These are phyloP conservation scores for Botryobasidium botryosum DNA, from an alignment of 768 basidiomycete genomes.

Conservation along the genomic window DNA sequence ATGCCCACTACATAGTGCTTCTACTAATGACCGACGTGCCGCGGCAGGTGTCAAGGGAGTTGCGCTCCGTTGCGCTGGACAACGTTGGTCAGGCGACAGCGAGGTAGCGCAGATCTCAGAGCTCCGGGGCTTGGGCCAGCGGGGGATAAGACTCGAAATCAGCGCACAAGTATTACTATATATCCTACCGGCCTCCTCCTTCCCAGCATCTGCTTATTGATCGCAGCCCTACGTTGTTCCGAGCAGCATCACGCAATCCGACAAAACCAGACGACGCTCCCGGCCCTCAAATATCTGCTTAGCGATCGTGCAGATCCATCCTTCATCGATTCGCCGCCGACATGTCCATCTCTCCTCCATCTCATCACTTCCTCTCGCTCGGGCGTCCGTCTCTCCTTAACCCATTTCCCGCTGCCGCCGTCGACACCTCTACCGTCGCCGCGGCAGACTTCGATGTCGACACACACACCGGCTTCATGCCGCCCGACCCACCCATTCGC, in stretches of 20 bases:
- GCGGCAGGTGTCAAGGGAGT: too few relatives aligned
- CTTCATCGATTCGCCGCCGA: too few relatives aligned
- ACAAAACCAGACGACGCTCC: not conserved
- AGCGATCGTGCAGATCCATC: not conserved
- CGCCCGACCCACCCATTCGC: slow-evolving; percentile 49
- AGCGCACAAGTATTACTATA: too few relatives aligned
- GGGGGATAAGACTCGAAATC: too few relatives aligned
- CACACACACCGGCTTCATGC: slow-evolving; percentile 81
- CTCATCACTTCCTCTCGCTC: slow-evolving; percentile 9
- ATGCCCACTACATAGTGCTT: too few relatives aligned
- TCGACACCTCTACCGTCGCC: slow-evolving; percentile 47
- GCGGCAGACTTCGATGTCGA: slow-evolving; percentile 89
- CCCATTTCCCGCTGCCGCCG: slow-evolving; percentile 15
- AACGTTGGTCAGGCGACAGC: too few relatives aligned
- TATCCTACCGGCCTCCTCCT: not conserved
- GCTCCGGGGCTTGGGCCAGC: too few relatives aligned
- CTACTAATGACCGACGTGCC: too few relatives aligned
- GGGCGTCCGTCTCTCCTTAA: not conserved
- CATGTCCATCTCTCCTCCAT: slow-evolving; percentile 2
- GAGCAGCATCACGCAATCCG: not conserved
- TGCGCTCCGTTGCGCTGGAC: too few relatives aligned
- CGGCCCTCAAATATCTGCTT: not conserved
- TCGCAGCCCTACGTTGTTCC: not conserved
- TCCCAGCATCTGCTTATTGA: not conserved
- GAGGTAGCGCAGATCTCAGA: too few relatives aligned